Evolutionary conservation across 768 basidiomycete species (phyloP).

Genomic region (Trametes cingulata): DNA sequence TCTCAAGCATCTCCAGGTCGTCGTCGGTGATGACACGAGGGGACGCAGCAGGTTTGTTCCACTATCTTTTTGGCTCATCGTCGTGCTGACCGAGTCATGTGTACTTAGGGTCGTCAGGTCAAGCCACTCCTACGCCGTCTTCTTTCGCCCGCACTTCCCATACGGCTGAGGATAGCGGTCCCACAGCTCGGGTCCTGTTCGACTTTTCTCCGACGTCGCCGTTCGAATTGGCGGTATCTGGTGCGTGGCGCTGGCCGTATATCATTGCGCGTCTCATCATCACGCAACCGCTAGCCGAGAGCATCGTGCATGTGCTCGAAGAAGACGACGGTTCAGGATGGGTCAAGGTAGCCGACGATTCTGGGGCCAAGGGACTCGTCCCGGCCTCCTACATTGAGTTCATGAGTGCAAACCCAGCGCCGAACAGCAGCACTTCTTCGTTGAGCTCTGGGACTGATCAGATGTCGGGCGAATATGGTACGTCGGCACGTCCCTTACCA

Average conservation of each 20-base stretch:
- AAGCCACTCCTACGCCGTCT: conserved; percentile 49
- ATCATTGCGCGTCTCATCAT: not conserved
- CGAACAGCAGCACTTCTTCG: conserved; percentile 18
- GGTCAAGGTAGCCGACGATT: conserved; percentile 68
- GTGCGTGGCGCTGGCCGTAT: conserved; percentile 36
- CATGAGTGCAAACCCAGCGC: conserved; percentile 27
- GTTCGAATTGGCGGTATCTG: conserved; percentile 71
- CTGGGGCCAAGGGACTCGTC: conserved; percentile 69
- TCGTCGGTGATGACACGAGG: conserved; percentile 38
- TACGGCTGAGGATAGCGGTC: conserved; percentile 46
- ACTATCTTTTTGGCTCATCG: not conserved
- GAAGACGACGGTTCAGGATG: conserved; percentile 86
- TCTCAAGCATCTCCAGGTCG: conserved; percentile 29
- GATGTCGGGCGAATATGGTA: conserved; percentile 54
- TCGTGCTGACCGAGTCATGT: not conserved
- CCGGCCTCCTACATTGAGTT: conserved; percentile 79
- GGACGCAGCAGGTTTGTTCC: conserved; percentile 28
- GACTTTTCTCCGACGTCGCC: conserved; percentile 75
- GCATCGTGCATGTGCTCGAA: conserved; percentile 65
- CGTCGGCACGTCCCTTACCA: conserved; percentile 24
- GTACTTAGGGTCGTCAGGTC: not conserved
- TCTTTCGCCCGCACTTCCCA: conserved; percentile 50
- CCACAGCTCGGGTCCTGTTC: conserved; percentile 65
- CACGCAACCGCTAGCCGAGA: conserved; percentile 52
- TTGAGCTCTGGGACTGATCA: conserved; percentile 20